phyloP scores from a whole-genome alignment of 1,284 basidiomycete species.

The Apiotrichum domesticum region DNA sequence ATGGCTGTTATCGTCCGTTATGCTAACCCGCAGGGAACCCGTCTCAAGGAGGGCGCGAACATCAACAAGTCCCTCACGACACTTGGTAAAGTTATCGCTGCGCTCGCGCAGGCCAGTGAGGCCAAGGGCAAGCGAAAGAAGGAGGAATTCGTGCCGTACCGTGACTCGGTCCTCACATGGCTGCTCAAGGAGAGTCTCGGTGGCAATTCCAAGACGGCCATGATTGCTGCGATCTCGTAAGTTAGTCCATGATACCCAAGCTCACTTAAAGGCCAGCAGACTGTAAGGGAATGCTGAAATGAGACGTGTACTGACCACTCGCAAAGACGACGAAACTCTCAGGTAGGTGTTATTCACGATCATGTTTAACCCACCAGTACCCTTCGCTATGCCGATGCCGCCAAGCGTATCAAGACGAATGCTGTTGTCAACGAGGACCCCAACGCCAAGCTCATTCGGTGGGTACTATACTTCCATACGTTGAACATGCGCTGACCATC shows the following conservation, averaged over 20 bases:
- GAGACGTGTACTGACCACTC: not conserved
- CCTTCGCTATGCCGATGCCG: constrained; percentile 85
- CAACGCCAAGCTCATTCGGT: constrained; percentile 86
- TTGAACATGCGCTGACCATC: too few relatives aligned
- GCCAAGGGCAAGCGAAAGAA: constrained; percentile 59
- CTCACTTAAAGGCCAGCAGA: constrained; percentile 62
- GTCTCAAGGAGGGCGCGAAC: constrained; percentile 92
- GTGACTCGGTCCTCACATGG: constrained; percentile 95
- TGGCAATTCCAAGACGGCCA: constrained; percentile 74
- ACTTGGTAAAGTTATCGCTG: constrained; percentile 92
- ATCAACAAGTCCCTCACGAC: constrained; percentile 98
- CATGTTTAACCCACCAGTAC: constrained; percentile 22
- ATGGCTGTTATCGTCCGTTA: too few relatives aligned
- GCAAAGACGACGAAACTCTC: constrained; percentile 80
- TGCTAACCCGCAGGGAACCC: constrained; percentile 49
- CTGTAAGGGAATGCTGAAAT: constrained; percentile 25
- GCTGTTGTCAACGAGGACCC: constrained; percentile 98
- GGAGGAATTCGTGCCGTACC: constrained; percentile 87
- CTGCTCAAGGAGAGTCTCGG: constrained; percentile 94
- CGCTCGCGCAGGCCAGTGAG: constrained; percentile 71
- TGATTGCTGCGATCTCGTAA: constrained; percentile 91
- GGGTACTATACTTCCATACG: too few relatives aligned
- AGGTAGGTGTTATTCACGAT: constrained; percentile 49
- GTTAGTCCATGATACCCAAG: constrained; percentile 2
- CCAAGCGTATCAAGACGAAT: constrained; percentile 99